phyloP scores from a whole-genome alignment of 495 filamentous ascomycete species.

The Corynascus novoguineensis region DNA sequence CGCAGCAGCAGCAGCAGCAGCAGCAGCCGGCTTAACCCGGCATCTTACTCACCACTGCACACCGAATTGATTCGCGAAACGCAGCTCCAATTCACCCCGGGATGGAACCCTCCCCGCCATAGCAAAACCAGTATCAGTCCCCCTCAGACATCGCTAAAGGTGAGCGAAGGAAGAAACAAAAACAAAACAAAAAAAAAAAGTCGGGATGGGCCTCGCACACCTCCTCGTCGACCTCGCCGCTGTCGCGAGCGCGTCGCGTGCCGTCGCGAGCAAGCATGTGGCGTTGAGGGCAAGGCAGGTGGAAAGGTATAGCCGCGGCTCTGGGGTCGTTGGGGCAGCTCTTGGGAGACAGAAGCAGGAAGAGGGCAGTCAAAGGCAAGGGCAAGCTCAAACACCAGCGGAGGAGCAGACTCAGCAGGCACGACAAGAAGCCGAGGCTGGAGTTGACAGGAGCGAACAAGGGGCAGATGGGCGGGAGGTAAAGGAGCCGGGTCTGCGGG shows the following conservation, averaged over 20 bases:
- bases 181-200: not conserved
- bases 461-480: not conserved
- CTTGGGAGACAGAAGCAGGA: not conserved
- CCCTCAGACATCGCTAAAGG: not conserved
- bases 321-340: slow-evolving; percentile 49
- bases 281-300: slow-evolving; percentile 70
- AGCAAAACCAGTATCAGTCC: not conserved
- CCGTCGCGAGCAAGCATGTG: slow-evolving; percentile 73
- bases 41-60: not conserved
- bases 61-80: not conserved
- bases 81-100: not conserved
- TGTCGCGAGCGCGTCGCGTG: slow-evolving; percentile 69
- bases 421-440: not conserved
- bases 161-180: not conserved
- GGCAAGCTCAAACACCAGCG: not conserved
- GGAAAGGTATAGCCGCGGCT: slow-evolving; percentile 70
- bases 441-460: not conserved
- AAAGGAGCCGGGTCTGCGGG: not conserved
- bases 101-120: not conserved
- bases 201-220: slow-evolving; percentile 43
- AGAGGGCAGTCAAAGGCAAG: not conserved
- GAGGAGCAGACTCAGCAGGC: not conserved
- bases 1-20: not conserved
- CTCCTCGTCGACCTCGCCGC: slow-evolving; percentile 71
- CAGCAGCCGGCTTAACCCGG: not conserved